Evolutionary conservation across 148 eudicot species (phyloP).

Genomic region (Rhododendron henanense): DNA sequence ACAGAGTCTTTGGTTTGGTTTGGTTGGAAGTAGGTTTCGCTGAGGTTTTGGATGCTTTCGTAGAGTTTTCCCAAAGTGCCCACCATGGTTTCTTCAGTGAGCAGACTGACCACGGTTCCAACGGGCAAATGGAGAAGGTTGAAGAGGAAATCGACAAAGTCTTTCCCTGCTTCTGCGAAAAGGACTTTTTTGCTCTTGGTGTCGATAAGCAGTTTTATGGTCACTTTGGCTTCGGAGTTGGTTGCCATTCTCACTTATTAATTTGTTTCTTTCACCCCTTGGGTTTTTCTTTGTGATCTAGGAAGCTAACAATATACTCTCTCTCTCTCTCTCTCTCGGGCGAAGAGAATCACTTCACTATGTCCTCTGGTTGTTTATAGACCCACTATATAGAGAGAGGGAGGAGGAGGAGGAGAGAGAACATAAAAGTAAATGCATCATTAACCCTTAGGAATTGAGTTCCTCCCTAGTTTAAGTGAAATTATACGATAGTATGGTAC

Average conservation of each 20-base stretch:
- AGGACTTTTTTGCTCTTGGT: slow-evolving; percentile 21
- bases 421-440: too few relatives aligned
- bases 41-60: slow-evolving; percentile 12
- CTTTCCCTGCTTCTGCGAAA: slow-evolving; percentile 32
- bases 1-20: not conserved
- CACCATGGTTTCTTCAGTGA: slow-evolving; percentile 7
- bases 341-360: too few relatives aligned
- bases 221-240: not conserved
- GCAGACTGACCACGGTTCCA: slow-evolving; percentile 16
- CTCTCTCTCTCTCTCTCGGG: too few relatives aligned
- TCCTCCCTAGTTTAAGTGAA: too few relatives aligned
- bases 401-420: too few relatives aligned
- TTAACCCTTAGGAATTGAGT: too few relatives aligned
- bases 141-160: slow-evolving; percentile 33
- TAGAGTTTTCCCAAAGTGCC: slow-evolving; percentile 18
- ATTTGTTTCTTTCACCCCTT: too few relatives aligned
- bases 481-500: too few relatives aligned
- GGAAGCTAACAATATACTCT: too few relatives aligned
- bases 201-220: slow-evolving; percentile 24
- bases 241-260: not conserved
- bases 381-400: too few relatives aligned
- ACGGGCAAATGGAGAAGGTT: slow-evolving; percentile 25
- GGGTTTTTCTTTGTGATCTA: too few relatives aligned
- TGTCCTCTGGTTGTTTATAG: too few relatives aligned
- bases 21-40: slow-evolving; percentile 1